Percentiles rank a stretch among this genome's conserved stretches.
phyloP scores from a whole-genome alignment of 164 flowering plant genomes.

The Houttuynia cordata region DNA sequence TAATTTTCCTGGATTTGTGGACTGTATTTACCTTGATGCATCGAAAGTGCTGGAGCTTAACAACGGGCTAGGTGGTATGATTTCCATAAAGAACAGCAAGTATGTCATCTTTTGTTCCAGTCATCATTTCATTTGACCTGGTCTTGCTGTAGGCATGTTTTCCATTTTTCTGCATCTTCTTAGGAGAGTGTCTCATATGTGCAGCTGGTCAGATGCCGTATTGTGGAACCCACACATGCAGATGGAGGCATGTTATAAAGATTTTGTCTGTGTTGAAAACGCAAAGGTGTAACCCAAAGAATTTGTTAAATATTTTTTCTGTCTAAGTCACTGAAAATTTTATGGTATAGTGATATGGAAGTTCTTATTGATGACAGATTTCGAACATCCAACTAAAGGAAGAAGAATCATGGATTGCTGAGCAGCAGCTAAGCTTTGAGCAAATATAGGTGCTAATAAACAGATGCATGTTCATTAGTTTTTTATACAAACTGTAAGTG shows the following conservation, averaged over 20 bases:
- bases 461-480: not conserved
- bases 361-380: constrained; percentile 10
- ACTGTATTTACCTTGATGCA: constrained; percentile 78
- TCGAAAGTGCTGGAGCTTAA: constrained; percentile 54
- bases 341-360: not conserved
- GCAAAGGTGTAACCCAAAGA: constrained; percentile 47
- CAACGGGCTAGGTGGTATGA: constrained; percentile 67
- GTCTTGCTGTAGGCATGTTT: not conserved
- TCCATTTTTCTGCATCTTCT: not conserved
- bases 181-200: not conserved
- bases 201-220: constrained; percentile 93
- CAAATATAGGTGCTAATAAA: no score
- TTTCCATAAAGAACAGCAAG: constrained; percentile 64
- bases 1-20: constrained; percentile 89
- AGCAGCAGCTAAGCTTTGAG: constrained; percentile 14
- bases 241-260: constrained; percentile 84
- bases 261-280: constrained; percentile 95
- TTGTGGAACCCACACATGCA: constrained; percentile 80
- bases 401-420: constrained; percentile 25
- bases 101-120: constrained; percentile 13
- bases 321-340: no score
- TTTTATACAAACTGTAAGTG: no score
- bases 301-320: not conserved
- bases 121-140: not conserved
- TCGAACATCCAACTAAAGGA: constrained; percentile 17